Evolutionary conservation across 2,329 filamentous ascomycete genomes (phyloP), one percentile per base, ranked within the genome.

Genomic region (Hirsutella thompsonii): DNA sequence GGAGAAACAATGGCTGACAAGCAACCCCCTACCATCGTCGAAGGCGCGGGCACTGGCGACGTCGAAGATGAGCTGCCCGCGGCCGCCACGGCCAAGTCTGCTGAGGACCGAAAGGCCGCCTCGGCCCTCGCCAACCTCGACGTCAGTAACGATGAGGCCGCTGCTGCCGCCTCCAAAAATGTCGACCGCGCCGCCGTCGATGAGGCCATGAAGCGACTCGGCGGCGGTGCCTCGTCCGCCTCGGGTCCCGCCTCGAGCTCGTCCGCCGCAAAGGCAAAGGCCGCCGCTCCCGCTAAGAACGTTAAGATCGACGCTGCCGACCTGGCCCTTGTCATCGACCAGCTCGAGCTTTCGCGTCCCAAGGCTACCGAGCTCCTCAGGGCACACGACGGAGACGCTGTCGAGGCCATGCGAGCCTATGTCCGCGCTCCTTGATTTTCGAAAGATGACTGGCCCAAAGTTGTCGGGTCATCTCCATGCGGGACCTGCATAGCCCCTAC

Each of bases 281-380:
- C 89, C 37, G 83, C 88, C 46, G 62, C 74, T 5, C 32, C 32
- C 13, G 32, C 16, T 47, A 79, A 74, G 62, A 74, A 72, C 54
- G 72, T 88, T 54, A 90, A 89, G 66, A 76, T 90, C 36, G 83
- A 88, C 46, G 62, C 74, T 5, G 76, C 72, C 3, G 83, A 90
- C 58, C 81, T 90, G 5, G 60, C 70, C 4, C 60, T 90, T 38
- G 56, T 90, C 58, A 81, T 83, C 11, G 76, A 83, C 37, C 73
- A 89, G 56, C 69, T 89, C 26, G 83, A 90, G 46, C 56, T 90
- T 29, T 62, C 74, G 1, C 88, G 85, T 59, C 51, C 64, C 2
- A 86, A 80, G 58, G 85, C 82, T 2, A 88, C 80, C 2, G 84
- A 90, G 45, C 59, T 90, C 39, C 68, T 92, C 5, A 81, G 79